These are phyloP conservation scores for Calonectria ilicicola DNA, from an alignment of 2,329 filamentous ascomycete genomes.

Conservation along the genomic window DNA sequence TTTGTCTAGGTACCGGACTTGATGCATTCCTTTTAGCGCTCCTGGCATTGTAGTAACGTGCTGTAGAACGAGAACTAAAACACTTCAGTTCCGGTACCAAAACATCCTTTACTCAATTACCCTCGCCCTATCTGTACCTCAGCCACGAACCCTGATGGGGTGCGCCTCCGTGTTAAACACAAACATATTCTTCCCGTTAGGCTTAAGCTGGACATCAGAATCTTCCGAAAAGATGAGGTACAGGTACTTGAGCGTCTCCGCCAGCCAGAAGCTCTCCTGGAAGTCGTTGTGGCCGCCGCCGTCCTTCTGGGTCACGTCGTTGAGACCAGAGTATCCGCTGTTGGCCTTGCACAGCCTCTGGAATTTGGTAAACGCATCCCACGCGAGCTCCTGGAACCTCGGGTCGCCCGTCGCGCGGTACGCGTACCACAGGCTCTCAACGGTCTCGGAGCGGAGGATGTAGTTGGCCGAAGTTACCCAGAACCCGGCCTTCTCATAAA, in stretches of 20 bases:
- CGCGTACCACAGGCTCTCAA: conserved; percentile 89
- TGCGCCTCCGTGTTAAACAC: conserved; percentile 65
- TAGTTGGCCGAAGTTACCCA: conserved; percentile 74
- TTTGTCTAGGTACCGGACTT: neutral
- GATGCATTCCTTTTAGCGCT: no score
- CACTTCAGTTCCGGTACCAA: neutral
- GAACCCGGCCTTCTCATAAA: conserved; percentile 78
- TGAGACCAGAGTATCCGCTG: conserved; percentile 75
- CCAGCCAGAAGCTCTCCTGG: conserved; percentile 90
- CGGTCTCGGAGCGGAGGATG: conserved; percentile 81
- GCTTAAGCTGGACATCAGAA: conserved; percentile 63
- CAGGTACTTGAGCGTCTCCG: conserved; percentile 87
- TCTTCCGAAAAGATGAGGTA: conserved; percentile 79
- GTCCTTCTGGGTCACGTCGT: conserved; percentile 70
- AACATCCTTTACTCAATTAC: no score
- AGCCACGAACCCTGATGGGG: conserved; percentile 47
- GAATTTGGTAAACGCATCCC: conserved; percentile 80
- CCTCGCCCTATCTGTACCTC: neutral
- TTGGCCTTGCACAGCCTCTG: conserved; percentile 71
- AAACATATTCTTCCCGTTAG: conserved; percentile 57
- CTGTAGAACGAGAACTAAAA: neutral
- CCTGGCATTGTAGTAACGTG: no score
- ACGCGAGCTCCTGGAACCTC: conserved; percentile 87
- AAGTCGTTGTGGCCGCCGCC: conserved; percentile 71
- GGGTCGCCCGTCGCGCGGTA: conserved; percentile 81